Evolutionary conservation across 352 stramenopile genomes (phyloP), one percentile per base, ranked within the genome.

Genomic region (Pythium dissimile): DNA sequence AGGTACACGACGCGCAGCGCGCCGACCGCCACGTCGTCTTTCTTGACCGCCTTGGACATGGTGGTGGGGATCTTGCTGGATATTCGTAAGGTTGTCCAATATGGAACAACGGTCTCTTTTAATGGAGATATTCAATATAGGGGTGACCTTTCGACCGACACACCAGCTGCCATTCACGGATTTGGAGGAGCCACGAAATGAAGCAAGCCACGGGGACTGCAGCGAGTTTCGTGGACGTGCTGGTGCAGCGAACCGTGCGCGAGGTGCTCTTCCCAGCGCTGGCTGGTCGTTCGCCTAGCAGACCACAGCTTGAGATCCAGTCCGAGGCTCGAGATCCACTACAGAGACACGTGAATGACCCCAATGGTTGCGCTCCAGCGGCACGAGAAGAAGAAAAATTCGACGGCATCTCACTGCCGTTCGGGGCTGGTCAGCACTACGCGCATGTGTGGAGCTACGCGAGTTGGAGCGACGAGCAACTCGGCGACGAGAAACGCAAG

Each of bases 1-100:
- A 83, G 62, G 65, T 91, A 87, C 55, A 92, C 71, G 54, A 93
- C 72, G 11, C 77, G 72, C 39, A 93, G 67, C 5, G 66, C 66
- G 12, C 84, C 84, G 10, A 91, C 80, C 1, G 75, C 52, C 5
- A 92, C 69, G 42, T 93, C 81, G 57, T 92, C 84, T 53, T 91
- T 90, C 82, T 91, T 91, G 46, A 70, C 73, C 18, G 79, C 64
- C 45, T 90, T 93, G 21, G 82, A 92, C 80, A 89, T 89, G 39
- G 20, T 18, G 21, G 23, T 32, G 21, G 13, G 1, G 44, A 18
- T 9, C n/a, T n/a, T 24, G 5, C 26, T 27, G 27, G 15, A 21
- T 54, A 46, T 23, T 5, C 12, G 13, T 16, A n/a, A 20, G 24
- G 46, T 49, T 44, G 47, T 41, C 38, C 15, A 23, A 23, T 23